Evolutionary conservation across 345 rosid genomes (phyloP).

Genomic region (Heritiera fomes): DNA sequence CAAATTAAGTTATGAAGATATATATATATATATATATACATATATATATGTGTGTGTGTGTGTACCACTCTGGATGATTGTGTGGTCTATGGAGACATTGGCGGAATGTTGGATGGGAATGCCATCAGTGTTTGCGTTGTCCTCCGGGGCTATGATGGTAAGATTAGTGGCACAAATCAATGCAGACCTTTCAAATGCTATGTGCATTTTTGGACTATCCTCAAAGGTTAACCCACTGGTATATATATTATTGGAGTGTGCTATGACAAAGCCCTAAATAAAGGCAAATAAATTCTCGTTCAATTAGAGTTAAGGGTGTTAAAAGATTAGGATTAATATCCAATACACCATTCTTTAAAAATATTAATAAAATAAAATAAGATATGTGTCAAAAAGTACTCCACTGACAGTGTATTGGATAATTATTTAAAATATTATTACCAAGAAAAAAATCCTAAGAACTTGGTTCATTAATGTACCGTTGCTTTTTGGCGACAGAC

Average conservation of each 20-base stretch:
- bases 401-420: too few relatives aligned
- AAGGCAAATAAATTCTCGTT: neutral
- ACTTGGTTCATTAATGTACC: neutral
- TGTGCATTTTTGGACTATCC: neutral
- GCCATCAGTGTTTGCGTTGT: constrained; percentile 1
- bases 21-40: neutral
- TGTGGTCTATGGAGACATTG: neutral
- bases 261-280: neutral
- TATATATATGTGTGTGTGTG: too few relatives aligned
- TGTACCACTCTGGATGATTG: neutral
- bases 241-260: neutral
- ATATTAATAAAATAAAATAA: too few relatives aligned
- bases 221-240: neutral
- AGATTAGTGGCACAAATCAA: neutral
- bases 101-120: neutral
- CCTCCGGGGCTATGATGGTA: neutral
- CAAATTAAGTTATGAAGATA: neutral
- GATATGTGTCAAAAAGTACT: too few relatives aligned
- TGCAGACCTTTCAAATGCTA: neutral
- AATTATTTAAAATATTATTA: neutral
- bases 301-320: neutral
- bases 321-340: too few relatives aligned
- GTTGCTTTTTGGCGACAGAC: neutral
- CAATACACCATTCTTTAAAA: too few relatives aligned
- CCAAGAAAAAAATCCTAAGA: neutral